A percentile compares a stretch with the other conserved stretches of the same genome.
Conservation (phyloP, 148 eudicot genomes). For the Rhododendron kiyosumense region DNA sequence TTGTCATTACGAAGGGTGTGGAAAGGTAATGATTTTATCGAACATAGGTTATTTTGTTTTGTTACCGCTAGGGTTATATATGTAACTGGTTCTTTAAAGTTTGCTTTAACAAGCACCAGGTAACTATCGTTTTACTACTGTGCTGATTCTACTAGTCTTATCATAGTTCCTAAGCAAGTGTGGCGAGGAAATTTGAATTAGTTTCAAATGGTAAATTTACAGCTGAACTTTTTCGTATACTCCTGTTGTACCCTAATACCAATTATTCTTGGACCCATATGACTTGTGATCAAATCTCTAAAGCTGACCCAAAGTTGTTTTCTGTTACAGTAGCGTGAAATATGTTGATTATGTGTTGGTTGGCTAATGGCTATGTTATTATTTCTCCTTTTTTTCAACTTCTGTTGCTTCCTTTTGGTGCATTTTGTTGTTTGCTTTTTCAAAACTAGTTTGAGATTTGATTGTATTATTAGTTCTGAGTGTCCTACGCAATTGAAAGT, state of each 20-base stretch:
- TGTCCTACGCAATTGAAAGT: not conserved
- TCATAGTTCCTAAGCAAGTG: not conserved
- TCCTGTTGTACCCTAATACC: not conserved
- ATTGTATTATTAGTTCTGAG: not conserved
- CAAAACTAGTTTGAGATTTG: not conserved
- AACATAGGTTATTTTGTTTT: not conserved
- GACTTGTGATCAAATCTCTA: not conserved
- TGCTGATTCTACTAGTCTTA: not conserved
- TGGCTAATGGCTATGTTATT: not conserved
- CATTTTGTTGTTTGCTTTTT: not conserved
- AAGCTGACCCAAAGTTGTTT: not conserved
- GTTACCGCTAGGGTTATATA: not conserved
- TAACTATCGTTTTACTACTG: not conserved
- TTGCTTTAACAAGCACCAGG: not conserved
- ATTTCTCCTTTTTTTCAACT: not conserved
- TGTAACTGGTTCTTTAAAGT: not conserved
- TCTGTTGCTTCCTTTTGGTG: not conserved
- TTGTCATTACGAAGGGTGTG: constrained; percentile 80
- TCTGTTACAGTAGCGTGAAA: not conserved
- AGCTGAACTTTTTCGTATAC: not conserved
- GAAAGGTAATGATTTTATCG: constrained; percentile 50
- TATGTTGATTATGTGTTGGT: not conserved
- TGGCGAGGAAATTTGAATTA: not conserved
- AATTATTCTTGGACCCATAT: not conserved
- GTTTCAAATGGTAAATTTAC: not conserved